Base-by-base conservation (phyloP, 768 basidiomycete genomes). In the Termitomyces sp. region DNA sequence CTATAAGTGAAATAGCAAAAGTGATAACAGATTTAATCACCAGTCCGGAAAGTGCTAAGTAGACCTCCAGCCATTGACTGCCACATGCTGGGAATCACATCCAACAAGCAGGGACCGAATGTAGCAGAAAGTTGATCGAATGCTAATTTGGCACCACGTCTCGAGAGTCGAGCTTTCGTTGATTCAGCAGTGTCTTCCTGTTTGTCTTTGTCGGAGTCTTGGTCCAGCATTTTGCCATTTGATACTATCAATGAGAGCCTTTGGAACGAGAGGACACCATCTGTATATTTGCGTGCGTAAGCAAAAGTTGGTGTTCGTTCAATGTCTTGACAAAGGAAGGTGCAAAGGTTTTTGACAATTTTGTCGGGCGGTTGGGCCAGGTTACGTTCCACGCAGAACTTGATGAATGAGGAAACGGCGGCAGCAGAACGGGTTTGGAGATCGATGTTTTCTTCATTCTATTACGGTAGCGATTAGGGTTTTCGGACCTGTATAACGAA, bases 331-430 rank as follows among this genome's bases (percentile, higher is more conserved):
- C 96, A 98, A 5, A 98, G 76, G 73, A 98, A 98, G 0, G 92
- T 95, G 75, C 93, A 96, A 8, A 98, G 83, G 68, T 99, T 99
- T 75, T 93, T 94, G 61, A 98, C 86, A 56, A 99, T 92, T 77
- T 99, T 99, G 65, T 95, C 92, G 1, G 90, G 89, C 3, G 96
- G 95, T 66, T 95, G 92, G 32, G 80, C 70, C 48, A 93, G 84
- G 44, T 84, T 81, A 68, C 82, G 85, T 65, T 76, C 75, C 3
- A 85, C 80, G 69, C 93, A 97, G 67, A 92, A 92, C 56, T 87
- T 85, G 61, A 98, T 83, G 72, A 99, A 95, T 5, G 86, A 81
- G 5, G 95, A 90, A 16, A 98, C 89, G 0, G 94, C 87, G 0
- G 77, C 77, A 0, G 96, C 96, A 0, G 94, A 92, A 11, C 96